Base-by-base conservation (phyloP, 1,284 basidiomycete genomes). In the Gomphus sp. region DNA sequence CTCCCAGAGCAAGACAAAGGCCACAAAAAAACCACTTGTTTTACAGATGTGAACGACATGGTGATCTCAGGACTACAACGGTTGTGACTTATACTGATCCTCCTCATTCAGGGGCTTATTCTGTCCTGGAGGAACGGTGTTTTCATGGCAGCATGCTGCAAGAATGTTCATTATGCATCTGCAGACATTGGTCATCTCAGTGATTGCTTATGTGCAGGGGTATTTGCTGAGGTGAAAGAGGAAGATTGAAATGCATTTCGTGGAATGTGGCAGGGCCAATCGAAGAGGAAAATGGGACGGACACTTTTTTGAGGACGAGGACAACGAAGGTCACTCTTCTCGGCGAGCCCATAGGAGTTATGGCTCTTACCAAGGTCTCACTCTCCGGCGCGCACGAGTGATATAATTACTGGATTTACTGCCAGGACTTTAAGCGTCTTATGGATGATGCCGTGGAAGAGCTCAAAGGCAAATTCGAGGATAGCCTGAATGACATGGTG, bases 401-500 rank as follows among this genome's bases (percentile, higher is more conserved):
- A 45, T 56, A 31, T 51, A 22, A 7, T 52, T 10, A 36, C 31
- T 14, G 36, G 33, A 14, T 54, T 34, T 34, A 59, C 61, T 48
- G 47, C 12, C 56, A 83, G 81, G 77, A 77, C 62, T 82, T 85
- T 64, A 65, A 65, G n/a, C 37, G 55, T 12, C 44, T 62, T 36
- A 62, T 62, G 2, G 47, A 61, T 25, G 53, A 56, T 34, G 51
- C 52, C 12, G 61, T 64, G 4, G 34, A 16, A 4, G 48, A 60
- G 22, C 72, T 85, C 8, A 75, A 83, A 63, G 66, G 71, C 3
- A 67, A 71, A 44, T 81, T 84, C 69, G 73, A 73, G 43, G 77
- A 80, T 51, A 80, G 80, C 9, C 68, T 84, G 16, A 80, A 84
- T 63, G 80, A 81, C 48, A 81, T 80, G 62, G 82, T 81, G 62